These are phyloP conservation scores for Tetrapisispora namnaoensis DNA, from an alignment of 805 yeast genomes.

Conservation along the genomic window DNA sequence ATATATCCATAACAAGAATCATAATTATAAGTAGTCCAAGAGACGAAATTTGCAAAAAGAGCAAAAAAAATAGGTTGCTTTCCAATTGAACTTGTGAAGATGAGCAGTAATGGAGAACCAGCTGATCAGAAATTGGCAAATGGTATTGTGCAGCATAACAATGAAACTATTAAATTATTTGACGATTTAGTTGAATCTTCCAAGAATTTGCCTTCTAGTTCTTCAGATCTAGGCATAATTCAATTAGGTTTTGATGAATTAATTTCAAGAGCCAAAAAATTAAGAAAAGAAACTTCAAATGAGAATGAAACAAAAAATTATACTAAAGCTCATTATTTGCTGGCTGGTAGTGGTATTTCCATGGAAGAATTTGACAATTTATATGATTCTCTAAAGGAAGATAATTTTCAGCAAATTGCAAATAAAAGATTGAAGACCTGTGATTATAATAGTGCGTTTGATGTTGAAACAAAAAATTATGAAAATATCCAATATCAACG, in stretches of 20 bases:
- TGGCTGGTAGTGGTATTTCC: slow-evolving; percentile 82
- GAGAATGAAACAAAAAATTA: slow-evolving; percentile 19
- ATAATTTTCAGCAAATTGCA: background rate
- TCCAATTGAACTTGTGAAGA: background rate
- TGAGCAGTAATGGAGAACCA: background rate
- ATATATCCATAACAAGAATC: too few species aligned
- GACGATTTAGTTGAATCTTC: slow-evolving; percentile 67
- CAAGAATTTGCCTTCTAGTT: slow-evolving; percentile 55
- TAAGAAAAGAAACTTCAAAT: slow-evolving; percentile 37
- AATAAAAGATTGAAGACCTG: background rate
- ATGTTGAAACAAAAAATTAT: slow-evolving; percentile 35
- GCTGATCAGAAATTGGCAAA: background rate
- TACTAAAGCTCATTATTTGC: slow-evolving; percentile 75
- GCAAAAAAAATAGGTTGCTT: background rate
- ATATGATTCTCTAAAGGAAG: slow-evolving; percentile 29
- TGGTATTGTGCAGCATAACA: background rate
- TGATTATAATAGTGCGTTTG: background rate
- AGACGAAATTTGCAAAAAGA: background rate
- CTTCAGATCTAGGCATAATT: slow-evolving; percentile 66
- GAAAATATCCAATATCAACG: slow-evolving; percentile 44
- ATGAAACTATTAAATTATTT: background rate
- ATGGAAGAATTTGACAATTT: slow-evolving; percentile 72
- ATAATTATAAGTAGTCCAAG: too few species aligned
- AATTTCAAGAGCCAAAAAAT: slow-evolving; percentile 50
- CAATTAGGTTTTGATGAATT: slow-evolving; percentile 75